These are phyloP conservation scores for Tricladium varicosporioides DNA, from an alignment of 2,329 filamentous ascomycete genomes.

Conservation along the genomic window DNA sequence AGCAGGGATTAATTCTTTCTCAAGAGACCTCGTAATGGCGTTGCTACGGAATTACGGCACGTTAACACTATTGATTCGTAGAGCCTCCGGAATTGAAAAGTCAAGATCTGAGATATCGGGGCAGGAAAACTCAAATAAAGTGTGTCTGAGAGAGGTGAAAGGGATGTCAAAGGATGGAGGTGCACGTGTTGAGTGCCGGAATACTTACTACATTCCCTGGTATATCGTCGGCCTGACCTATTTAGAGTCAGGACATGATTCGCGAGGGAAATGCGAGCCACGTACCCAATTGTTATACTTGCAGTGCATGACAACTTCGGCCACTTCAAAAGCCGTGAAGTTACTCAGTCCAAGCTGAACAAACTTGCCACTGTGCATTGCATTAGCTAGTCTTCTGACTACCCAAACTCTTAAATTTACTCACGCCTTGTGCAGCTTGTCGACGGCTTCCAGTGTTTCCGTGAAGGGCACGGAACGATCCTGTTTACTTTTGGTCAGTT, in stretches of 20 bases:
- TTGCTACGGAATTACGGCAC: slow-evolving; percentile 42
- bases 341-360: slow-evolving; percentile 78
- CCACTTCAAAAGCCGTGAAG: slow-evolving; percentile 84
- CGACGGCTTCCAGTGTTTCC: slow-evolving; percentile 73
- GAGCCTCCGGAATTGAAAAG: too few species aligned
- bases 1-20: slow-evolving; percentile 70
- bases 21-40: slow-evolving; percentile 71
- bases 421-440: slow-evolving; percentile 72
- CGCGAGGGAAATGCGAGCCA: not conserved
- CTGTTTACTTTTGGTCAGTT: slow-evolving; percentile 13
- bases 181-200: too few species aligned
- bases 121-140: too few species aligned
- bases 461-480: slow-evolving; percentile 70
- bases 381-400: not conserved
- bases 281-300: slow-evolving; percentile 68
- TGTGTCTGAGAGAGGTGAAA: too few species aligned
- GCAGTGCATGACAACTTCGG: slow-evolving; percentile 78
- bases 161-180: too few species aligned
- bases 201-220: slow-evolving; percentile 70
- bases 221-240: slow-evolving; percentile 63
- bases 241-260: not conserved
- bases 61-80: too few species aligned
- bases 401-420: not conserved
- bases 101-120: too few species aligned
- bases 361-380: slow-evolving; percentile 66